Base-by-base conservation (phyloP, 2,329 filamentous ascomycete genomes). In the Neospermospora avenae region DNA sequence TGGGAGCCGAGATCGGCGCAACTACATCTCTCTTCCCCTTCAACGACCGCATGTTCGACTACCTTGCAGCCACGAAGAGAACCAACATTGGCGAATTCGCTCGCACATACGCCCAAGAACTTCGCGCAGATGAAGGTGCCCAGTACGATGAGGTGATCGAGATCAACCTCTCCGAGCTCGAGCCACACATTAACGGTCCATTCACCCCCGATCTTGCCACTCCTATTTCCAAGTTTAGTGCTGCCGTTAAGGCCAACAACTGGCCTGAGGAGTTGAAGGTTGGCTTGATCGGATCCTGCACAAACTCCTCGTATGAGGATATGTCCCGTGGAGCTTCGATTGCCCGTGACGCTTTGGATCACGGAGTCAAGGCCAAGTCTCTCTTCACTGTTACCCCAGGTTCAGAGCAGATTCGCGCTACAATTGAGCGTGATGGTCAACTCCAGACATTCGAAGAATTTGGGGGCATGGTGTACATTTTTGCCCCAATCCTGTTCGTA, bases 171-270 rank as follows among this genome's bases (percentile, higher is more conserved):
- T 89, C 85, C 61, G 90, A 93, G 78, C 88, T 99, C 52, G 95
- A 99, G 82, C 95, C 95, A 68, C 91, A 98, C 76, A 92, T 99
- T 81, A 99, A 99, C 82, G 95, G 95, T 68, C 95, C 95, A 67
- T 98, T 98, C 85, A 99, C 95, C 28, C 95, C 95, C 63, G 95
- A 99, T 85, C 83, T 99, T 79, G 93, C 92, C 58, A 98, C 95
- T 7, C 95, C 95, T 55, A 96, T 99, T 76, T 96, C 91, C 79
- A 95, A 97, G 82, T 96, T 98, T 81, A 91, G 90, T 78, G 88
- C 96, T 73, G 91, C 91, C 68, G 93, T 93, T 73, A 92, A 96
- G 82, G 86, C 88, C 73, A 96, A 99, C 81, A 86, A 88, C 77
- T 99, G 95, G 95, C 95, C 95, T 20, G 88, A 95, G 77, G 92